A percentile compares a stretch with the other conserved stretches of the same genome.
Evolutionary conservation across 129 eudicot species (phyloP).

Genomic region (Flaveria brownii): DNA sequence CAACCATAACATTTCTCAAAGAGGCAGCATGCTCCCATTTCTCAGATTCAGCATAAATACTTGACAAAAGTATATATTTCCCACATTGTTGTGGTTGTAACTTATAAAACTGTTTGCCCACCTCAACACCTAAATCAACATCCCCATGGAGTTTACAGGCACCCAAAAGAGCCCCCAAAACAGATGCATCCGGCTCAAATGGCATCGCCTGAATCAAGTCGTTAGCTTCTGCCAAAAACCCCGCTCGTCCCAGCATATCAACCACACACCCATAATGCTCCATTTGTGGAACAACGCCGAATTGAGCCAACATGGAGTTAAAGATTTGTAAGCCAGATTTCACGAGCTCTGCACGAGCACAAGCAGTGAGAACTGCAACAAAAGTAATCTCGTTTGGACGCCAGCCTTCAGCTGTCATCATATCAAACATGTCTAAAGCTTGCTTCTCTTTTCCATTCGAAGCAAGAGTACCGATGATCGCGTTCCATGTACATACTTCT

Average conservation of each 20-base stretch:
- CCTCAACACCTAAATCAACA: slow-evolving; percentile 58
- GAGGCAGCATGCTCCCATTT: slow-evolving; percentile 66
- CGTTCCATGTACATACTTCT: slow-evolving; percentile 72
- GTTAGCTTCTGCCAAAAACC: slow-evolving; percentile 65
- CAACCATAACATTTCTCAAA: slow-evolving; percentile 57
- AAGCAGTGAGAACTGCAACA: slow-evolving; percentile 62
- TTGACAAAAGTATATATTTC: slow-evolving; percentile 56
- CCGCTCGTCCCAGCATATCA: slow-evolving; percentile 78
- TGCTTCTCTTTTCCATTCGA: slow-evolving; percentile 54
- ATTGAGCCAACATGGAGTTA: slow-evolving; percentile 50
- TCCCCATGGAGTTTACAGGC: slow-evolving; percentile 84
- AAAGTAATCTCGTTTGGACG: slow-evolving; percentile 71
- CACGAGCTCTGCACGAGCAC: slow-evolving; percentile 65
- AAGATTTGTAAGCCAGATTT: slow-evolving; percentile 61
- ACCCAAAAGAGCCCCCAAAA: slow-evolving; percentile 80
- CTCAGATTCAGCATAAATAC: slow-evolving; percentile 68
- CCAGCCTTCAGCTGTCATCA: slow-evolving; percentile 43
- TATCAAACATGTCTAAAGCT: slow-evolving; percentile 57
- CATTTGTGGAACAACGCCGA: slow-evolving; percentile 56
- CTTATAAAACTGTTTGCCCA: slow-evolving; percentile 47
- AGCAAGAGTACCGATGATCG: slow-evolving; percentile 63
- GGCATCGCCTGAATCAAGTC: slow-evolving; percentile 67
- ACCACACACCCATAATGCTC: slow-evolving; percentile 93
- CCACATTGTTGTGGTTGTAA: slow-evolving; percentile 62
- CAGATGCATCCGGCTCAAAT: slow-evolving; percentile 70